A percentile compares a stretch with the other conserved stretches of the same genome.
These are phyloP conservation scores for Komagataella mondaviorum DNA, from an alignment of 805 yeast genomes.

Conservation along the genomic window DNA sequence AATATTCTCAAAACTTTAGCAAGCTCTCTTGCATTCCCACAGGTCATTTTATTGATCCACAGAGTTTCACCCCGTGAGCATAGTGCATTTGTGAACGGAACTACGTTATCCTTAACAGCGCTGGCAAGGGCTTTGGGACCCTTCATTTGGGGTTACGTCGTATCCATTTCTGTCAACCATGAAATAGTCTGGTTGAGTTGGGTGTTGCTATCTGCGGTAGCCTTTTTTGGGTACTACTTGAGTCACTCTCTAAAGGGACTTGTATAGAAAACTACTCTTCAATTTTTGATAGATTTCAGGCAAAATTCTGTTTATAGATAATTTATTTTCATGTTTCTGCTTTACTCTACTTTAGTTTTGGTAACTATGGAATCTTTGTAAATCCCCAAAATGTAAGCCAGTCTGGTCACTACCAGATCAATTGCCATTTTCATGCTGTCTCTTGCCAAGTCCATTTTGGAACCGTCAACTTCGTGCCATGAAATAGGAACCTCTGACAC, in stretches of 20 bases:
- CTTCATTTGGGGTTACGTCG: conserved; percentile 32
- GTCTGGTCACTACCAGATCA: conserved; percentile 79
- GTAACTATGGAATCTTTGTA: conserved; percentile 30
- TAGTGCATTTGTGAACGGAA: conserved; percentile 47
- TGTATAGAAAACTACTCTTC: too few relatives aligned
- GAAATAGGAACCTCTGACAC: conserved; percentile 74
- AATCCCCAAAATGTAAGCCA: conserved; percentile 79
- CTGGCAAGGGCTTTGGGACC: conserved; percentile 48
- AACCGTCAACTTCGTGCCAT: conserved; percentile 97
- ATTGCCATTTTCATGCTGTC: conserved; percentile 91
- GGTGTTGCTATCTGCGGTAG: neutral
- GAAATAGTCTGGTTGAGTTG: neutral
- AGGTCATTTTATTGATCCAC: conserved; percentile 37
- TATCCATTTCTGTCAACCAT: conserved; percentile 3
- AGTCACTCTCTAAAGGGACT: neutral
- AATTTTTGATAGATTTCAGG: neutral
- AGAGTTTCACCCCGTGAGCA: conserved; percentile 38
- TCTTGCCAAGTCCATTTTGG: conserved; percentile 83
- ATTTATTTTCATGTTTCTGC: neutral
- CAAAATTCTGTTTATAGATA: neutral
- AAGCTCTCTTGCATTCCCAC: conserved; percentile 37
- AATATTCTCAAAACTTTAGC: conserved; percentile 16
- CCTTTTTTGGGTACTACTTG: neutral
- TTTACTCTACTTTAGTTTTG: neutral
- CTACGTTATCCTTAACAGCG: conserved; percentile 37